Base-by-base conservation (phyloP, 148 eudicot genomes). In the Nepenthes mirabilis region DNA sequence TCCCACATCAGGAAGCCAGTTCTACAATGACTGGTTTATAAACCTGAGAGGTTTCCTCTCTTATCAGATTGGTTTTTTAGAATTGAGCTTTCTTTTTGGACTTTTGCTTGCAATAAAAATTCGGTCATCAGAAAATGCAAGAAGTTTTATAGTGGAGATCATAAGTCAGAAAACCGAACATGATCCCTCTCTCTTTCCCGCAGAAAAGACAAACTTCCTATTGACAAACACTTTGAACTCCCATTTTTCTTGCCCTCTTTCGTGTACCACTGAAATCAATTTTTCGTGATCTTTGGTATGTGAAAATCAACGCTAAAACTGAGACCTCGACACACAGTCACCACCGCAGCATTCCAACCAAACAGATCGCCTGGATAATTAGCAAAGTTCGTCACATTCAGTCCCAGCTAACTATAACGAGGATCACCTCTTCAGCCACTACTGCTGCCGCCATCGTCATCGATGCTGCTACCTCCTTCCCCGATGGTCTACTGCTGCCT, bases 241-340 rank as follows among this genome's bases (percentile, higher is more conserved):
- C 43, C 61, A 33, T 45, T 2, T 9, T 45, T 47, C 23, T 23
- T 23, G 23, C 23, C 23, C 23, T 23, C 23, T 36, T 14, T 40
- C 8, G 45, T 40, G 45, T 23, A 40, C 8, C 6, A 40, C 8
- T 8, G 8, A 40, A 3, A 40, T 40, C 8, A 40, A 40, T 8
- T 40, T 40, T 23, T 23, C 23, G 8, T 3, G 45, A 40, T 40
- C 8, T 40, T 3, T 4, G 8, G 8, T 40, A 3, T 3, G 45
- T 40, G 45, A 40, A 40, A 40, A 40, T 40, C 45, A 40, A 40
- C 45, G 8, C 45, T 40, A 40, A 54, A 56, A 71, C 11, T 60
- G 76, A 1, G 69, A 61, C 59, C 76, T 56, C 64, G 68, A 58
- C 32, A 70, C 80, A 34, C 60, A 56, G 43, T 51, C 75, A 47